phyloP scores from a whole-genome alignment of 345 rosid species.

The Leavenworthia alabamica region DNA sequence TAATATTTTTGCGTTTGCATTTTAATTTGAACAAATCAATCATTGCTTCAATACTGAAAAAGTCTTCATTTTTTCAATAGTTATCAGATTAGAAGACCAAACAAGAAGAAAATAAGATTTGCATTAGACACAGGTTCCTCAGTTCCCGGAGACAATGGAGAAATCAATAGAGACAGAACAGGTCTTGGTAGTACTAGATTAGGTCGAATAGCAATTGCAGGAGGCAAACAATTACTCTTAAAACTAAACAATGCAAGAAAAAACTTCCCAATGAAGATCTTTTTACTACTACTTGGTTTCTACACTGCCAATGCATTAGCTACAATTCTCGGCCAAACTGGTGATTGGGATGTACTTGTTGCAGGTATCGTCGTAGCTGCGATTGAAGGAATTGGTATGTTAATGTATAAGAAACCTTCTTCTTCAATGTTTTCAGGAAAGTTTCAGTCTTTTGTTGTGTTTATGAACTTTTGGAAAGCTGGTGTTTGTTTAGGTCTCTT shows the following conservation, averaged over 20 bases:
- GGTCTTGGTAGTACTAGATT: slow-evolving; percentile 76
- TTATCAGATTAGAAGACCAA: slow-evolving; percentile 36
- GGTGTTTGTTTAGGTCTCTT: slow-evolving; percentile 94
- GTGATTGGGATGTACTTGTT: slow-evolving; percentile 95
- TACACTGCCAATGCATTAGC: slow-evolving; percentile 96
- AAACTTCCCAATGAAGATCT: slow-evolving; percentile 87
- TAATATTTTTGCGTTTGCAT: not conserved
- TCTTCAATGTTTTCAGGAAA: slow-evolving; percentile 44
- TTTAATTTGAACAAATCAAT: too few relatives aligned
- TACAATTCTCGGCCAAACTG: slow-evolving; percentile 96
- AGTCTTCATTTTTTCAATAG: slow-evolving; percentile 26
- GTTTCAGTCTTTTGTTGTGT: slow-evolving; percentile 61
- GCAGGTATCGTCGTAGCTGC: slow-evolving; percentile 94
- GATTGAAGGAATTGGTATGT: slow-evolving; percentile 92
- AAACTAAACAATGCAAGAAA: slow-evolving; percentile 77
- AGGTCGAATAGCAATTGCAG: slow-evolving; percentile 80
- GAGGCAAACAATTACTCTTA: slow-evolving; percentile 58
- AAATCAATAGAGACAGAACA: slow-evolving; percentile 42
- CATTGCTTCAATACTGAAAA: not conserved
- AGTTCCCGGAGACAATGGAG: slow-evolving; percentile 41
- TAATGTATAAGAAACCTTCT: slow-evolving; percentile 62
- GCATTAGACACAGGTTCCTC: slow-evolving; percentile 71
- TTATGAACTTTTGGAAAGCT: slow-evolving; percentile 95
- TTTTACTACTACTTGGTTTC: slow-evolving; percentile 80
- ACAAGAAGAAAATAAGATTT: slow-evolving; percentile 55